These are phyloP conservation scores for Myochromella boudieri DNA, from an alignment of 768 basidiomycete species.

Conservation along the genomic window DNA sequence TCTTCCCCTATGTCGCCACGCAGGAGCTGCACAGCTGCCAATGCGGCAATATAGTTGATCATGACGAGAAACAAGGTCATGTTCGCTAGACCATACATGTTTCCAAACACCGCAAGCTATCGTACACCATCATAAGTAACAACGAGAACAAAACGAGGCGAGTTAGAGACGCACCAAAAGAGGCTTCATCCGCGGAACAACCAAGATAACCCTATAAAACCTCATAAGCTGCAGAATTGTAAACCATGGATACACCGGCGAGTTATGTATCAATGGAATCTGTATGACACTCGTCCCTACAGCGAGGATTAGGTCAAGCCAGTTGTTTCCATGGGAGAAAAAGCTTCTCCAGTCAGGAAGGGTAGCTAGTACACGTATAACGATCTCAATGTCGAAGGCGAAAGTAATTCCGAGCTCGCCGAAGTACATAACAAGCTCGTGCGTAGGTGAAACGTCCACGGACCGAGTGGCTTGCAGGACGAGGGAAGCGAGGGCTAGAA, in stretches of 20 bases:
- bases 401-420: slow-evolving; percentile 78
- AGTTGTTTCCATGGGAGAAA: slow-evolving; percentile 63
- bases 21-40: slow-evolving; percentile 81
- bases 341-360: slow-evolving; percentile 85
- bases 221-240: slow-evolving; percentile 83
- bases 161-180: slow-evolving; percentile 76
- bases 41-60: slow-evolving; percentile 82
- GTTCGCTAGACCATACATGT: slow-evolving; percentile 87
- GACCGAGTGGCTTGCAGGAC: slow-evolving; percentile 70
- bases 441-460: slow-evolving; percentile 44
- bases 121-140: background rate
- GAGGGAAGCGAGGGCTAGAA: slow-evolving; percentile 70
- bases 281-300: slow-evolving; percentile 78
- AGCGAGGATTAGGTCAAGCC: slow-evolving; percentile 76
- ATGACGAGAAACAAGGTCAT: slow-evolving; percentile 90
- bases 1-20: slow-evolving; percentile 71
- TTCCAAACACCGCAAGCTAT: slow-evolving; percentile 87
- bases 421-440: slow-evolving; percentile 51
- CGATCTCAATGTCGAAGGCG: slow-evolving; percentile 87
- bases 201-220: slow-evolving; percentile 91
- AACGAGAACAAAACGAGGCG: slow-evolving; percentile 25
- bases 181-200: slow-evolving; percentile 87
- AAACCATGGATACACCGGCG: slow-evolving; percentile 80
- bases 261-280: slow-evolving; percentile 71
- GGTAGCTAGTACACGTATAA: slow-evolving; percentile 66